A percentile compares a stretch with the other conserved stretches of the same genome.
Evolutionary conservation across 2,329 filamentous ascomycete genomes (phyloP).

Genomic region (Huntiella omanensis): DNA sequence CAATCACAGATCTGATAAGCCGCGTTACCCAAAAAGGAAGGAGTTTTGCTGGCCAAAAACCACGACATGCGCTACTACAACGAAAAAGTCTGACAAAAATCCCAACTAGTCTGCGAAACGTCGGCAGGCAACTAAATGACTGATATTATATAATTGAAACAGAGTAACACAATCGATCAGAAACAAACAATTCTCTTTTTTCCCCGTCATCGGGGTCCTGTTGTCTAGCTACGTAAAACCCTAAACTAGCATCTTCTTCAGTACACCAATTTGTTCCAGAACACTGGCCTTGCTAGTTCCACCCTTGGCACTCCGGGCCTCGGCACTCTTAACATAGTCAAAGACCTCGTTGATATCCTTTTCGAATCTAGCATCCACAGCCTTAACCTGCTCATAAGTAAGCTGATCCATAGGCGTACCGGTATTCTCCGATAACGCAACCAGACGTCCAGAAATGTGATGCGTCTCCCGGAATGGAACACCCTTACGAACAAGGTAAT

Average conservation of each 20-base stretch:
- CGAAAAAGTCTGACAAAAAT: too few relatives aligned
- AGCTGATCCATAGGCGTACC: slow-evolving; percentile 52
- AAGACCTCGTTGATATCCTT: slow-evolving; percentile 53
- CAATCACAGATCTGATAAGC: too few relatives aligned
- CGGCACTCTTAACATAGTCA: slow-evolving; percentile 68
- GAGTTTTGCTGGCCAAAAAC: too few relatives aligned
- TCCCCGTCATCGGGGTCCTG: not conserved
- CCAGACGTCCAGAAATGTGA: slow-evolving; percentile 54
- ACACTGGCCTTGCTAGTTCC: slow-evolving; percentile 57
- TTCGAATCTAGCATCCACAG: slow-evolving; percentile 49
- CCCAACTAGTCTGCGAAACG: too few relatives aligned
- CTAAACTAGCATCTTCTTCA: slow-evolving; percentile 21
- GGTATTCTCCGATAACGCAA: slow-evolving; percentile 47
- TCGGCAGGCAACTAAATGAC: too few relatives aligned
- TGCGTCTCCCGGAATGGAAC: slow-evolving; percentile 68
- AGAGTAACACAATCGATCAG: too few relatives aligned
- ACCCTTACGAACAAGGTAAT: slow-evolving; percentile 44
- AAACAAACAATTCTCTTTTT: too few relatives aligned
- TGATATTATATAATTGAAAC: too few relatives aligned
- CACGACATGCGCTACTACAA: too few relatives aligned
- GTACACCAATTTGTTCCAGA: slow-evolving; percentile 40
- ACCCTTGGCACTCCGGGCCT: slow-evolving; percentile 57
- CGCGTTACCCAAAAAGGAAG: too few relatives aligned
- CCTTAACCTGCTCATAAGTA: slow-evolving; percentile 44
- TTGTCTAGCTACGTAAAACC: not conserved